Percentiles rank a stretch among this genome's conserved stretches.
phyloP scores from a whole-genome alignment of 2,329 filamentous ascomycete genomes.

The Penicillium italicum region DNA sequence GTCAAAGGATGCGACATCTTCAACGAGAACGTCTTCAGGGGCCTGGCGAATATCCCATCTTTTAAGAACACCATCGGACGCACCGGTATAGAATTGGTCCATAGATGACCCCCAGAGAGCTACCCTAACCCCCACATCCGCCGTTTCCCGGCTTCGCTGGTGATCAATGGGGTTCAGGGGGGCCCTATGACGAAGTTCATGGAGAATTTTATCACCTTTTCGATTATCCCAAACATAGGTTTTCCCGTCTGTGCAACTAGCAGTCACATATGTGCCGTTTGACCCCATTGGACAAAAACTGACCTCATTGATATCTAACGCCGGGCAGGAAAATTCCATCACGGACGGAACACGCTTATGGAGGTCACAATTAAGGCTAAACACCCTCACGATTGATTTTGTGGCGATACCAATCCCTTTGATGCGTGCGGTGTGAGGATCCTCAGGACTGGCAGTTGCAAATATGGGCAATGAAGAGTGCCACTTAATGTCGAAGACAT shows the following conservation, averaged over 20 bases:
- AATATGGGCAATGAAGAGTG: conserved; percentile 51
- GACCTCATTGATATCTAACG: conserved; percentile 60
- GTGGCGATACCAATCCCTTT: conserved; percentile 35
- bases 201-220: conserved; percentile 44
- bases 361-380: conserved; percentile 35
- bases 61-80: conserved; percentile 59
- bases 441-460: conserved; percentile 49
- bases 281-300: conserved; percentile 47
- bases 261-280: conserved; percentile 48
- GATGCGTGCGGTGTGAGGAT: conserved; percentile 22
- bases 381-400: conserved; percentile 53
- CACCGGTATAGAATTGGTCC: conserved; percentile 56
- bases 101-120: conserved; percentile 55
- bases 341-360: neutral
- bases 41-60: conserved; percentile 56
- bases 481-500: conserved; percentile 59
- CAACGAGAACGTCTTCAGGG: conserved; percentile 49
- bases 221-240: conserved; percentile 61
- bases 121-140: conserved; percentile 57
- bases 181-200: conserved; percentile 49
- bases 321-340: conserved; percentile 54
- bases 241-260: conserved; percentile 58
- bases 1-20: conserved; percentile 48
- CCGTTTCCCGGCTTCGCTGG: conserved; percentile 43
- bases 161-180: conserved; percentile 49